Percentiles rank a stretch among this genome's conserved stretches.
phyloP scores from a whole-genome alignment of 768 basidiomycete species.

The Lactarius hengduanensis region DNA sequence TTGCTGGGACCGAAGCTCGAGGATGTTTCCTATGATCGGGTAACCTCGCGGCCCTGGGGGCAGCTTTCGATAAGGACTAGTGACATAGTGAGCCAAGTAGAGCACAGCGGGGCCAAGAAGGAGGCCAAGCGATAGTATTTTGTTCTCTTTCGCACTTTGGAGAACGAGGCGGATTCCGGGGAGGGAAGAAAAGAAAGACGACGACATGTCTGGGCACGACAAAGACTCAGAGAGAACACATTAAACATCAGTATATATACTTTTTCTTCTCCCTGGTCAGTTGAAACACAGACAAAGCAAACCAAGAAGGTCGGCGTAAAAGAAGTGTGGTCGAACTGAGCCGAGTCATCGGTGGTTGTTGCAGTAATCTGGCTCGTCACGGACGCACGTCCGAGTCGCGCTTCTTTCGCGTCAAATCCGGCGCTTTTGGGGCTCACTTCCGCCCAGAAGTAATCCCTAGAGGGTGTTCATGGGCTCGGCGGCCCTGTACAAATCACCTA shows the following conservation, averaged over 20 bases:
- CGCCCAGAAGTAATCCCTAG: slow-evolving; percentile 17
- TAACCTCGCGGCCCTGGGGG: slow-evolving; percentile 25
- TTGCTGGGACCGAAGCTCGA: slow-evolving; percentile 21
- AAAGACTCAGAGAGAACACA: background rate
- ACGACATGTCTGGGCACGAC: background rate
- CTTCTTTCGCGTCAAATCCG: slow-evolving; percentile 12
- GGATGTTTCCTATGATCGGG: slow-evolving; percentile 24
- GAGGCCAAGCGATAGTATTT: slow-evolving; percentile 20
- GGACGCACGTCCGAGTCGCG: no score
- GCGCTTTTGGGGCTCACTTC: slow-evolving; percentile 17
- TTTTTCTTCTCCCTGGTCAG: background rate
- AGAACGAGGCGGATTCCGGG: background rate
- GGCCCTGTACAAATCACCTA: slow-evolving; percentile 24
- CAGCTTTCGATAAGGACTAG: slow-evolving; percentile 22
- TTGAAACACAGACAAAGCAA: background rate
- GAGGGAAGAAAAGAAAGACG: slow-evolving; percentile 1
- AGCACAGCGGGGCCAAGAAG: slow-evolving; percentile 7
- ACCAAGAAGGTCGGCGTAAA: background rate
- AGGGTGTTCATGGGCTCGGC: slow-evolving; percentile 12
- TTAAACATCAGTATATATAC: background rate
- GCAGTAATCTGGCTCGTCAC: no score
- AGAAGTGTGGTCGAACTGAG: no score
- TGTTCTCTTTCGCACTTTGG: slow-evolving; percentile 12
- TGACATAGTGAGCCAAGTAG: slow-evolving; percentile 7
- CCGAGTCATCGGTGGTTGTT: no score